Evolutionary conservation across 495 filamentous ascomycete species (phyloP), one percentile per base, ranked within the genome.

Genomic region (Penicillium bialowiezense): DNA sequence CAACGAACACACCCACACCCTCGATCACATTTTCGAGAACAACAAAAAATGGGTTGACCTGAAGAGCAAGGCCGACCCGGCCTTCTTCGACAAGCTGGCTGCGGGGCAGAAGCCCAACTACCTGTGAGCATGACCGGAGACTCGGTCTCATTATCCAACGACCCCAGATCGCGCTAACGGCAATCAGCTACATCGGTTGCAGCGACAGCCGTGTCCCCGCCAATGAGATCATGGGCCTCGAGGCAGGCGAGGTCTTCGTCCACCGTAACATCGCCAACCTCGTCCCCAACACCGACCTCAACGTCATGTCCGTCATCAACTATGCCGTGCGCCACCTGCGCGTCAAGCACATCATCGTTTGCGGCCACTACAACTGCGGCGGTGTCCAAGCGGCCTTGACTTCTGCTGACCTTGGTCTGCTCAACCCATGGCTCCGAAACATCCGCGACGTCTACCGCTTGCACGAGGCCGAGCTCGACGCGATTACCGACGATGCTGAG

Each of bases 261-360:
- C 90, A 93, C 74, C 88, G 90, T 68, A 95, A 95, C 77, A 91
- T 95, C 67, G 90, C 90, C 63, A 95, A 95, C 70, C 77, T 91
- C 60, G 72, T 95, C 42, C 81, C 81, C 32, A 74, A 85, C 23
- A 79, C 79, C 62, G 90, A 95, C 67, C 76, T 92, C 59, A 86
- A 76, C 67, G 77, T 81, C 39, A 75, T 78, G 33, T 77, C 80
- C 51, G 90, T 92, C 18, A 83, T 95, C 73, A 83, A 89, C 59
- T 95, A 87, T 64, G 86, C 88, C 29, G 88, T 93, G 31, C 64
- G 54, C 3, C 71, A 83, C 59, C 75, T 95, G 8, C 81, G 84
- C 41, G 89, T 93, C 57, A 78, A 87, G 70, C 86, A 90, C 64
- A 79, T 95, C 48, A 81, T 95, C 43, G 76, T 95, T 9, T 90